Evolutionary conservation across 176 grass and related monocot genomes (phyloP).

Genomic region (Aegilops speltoides): DNA sequence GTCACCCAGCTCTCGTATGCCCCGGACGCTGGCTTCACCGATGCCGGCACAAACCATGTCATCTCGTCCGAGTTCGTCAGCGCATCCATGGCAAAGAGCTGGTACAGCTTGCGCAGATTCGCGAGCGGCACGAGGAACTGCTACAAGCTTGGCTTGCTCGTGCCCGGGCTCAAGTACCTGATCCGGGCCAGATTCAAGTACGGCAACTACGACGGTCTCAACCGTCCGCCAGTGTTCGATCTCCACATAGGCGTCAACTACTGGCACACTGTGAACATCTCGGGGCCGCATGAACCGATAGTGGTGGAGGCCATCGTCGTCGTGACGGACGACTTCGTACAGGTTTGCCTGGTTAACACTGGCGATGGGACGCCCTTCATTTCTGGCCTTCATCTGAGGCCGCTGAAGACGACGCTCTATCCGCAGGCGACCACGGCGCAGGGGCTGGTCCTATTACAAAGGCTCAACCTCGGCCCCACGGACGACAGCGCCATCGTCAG

Average conservation of each 20-base stretch:
- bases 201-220: constrained; percentile 55
- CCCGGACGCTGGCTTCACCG: constrained; percentile 46
- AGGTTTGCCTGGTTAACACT: constrained; percentile 37
- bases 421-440: background rate
- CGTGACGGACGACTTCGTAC: constrained; percentile 20
- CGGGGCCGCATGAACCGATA: background rate
- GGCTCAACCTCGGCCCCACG: constrained; percentile 28
- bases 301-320: constrained; percentile 24
- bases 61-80: constrained; percentile 28
- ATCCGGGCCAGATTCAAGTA: constrained; percentile 48
- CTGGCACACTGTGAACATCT: constrained; percentile 40
- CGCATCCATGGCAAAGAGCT: background rate
- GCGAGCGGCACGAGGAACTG: constrained; percentile 34
- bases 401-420: constrained; percentile 34
- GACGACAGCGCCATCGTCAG: background rate
- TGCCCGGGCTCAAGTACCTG: constrained; percentile 37
- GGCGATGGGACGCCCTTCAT: constrained; percentile 59
- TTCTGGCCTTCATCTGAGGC: constrained; percentile 52
- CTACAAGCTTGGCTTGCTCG: constrained; percentile 45
- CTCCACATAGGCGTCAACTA: constrained; percentile 51
- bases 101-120: constrained; percentile 49
- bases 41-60: constrained; percentile 36
- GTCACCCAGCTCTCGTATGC: constrained; percentile 4
- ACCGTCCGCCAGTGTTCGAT: constrained; percentile 34
- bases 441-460: background rate